These are phyloP conservation scores for Pseudonitzschia delicatissima DNA, from an alignment of 108 stramenopile genomes.

Conservation along the genomic window DNA sequence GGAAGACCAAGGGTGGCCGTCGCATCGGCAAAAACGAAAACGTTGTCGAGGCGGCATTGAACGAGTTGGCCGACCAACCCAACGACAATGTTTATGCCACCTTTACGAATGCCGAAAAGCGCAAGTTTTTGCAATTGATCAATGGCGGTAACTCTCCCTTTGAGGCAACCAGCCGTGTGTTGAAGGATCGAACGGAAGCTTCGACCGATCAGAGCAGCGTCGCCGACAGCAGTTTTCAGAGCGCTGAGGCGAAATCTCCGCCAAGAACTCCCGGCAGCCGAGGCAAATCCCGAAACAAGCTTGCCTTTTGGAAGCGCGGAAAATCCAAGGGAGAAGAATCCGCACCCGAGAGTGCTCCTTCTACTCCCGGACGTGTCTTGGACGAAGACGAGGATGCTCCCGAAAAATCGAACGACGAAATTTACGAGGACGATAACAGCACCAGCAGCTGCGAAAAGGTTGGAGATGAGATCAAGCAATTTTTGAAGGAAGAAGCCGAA, in stretches of 20 bases:
- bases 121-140: conserved; percentile 70
- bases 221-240: not conserved
- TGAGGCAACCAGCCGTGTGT: conserved; percentile 29
- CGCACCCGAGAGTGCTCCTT: not conserved
- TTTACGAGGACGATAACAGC: not conserved
- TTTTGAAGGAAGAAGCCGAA: not conserved
- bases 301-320: conserved; percentile 5
- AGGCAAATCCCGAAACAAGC: not conserved
- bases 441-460: conserved; percentile 5
- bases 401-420: too few species aligned
- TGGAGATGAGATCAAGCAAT: not conserved
- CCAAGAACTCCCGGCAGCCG: not conserved
- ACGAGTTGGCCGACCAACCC: not conserved
- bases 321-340: not conserved
- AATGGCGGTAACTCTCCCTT: conserved; percentile 57
- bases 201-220: not conserved
- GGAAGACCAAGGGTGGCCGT: not conserved
- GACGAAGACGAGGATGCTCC: not conserved
- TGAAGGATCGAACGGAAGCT: conserved; percentile 34
- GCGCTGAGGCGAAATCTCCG: not conserved
- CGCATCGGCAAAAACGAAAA: conserved; percentile 8
- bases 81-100: conserved; percentile 50
- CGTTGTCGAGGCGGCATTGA: not conserved
- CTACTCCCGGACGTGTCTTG: not conserved
- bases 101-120: conserved; percentile 64